Conservation (phyloP, 1,284 basidiomycete species). For the Meripilus lineatus region DNA sequence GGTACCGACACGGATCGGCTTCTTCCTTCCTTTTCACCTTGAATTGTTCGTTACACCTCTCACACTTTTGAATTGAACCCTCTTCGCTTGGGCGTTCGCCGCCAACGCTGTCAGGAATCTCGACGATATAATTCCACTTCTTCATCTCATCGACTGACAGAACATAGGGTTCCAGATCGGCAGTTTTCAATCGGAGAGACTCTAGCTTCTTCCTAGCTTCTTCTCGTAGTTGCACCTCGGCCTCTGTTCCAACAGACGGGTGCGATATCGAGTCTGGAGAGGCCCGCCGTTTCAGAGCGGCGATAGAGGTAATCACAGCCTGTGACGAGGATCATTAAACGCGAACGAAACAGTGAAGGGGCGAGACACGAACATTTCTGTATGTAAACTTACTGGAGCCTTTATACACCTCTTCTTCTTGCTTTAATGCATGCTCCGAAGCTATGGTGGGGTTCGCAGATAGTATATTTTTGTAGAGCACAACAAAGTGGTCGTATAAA, state of each 20-base stretch:
- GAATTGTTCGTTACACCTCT: slow-evolving; percentile 71
- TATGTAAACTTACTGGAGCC: slow-evolving; percentile 73
- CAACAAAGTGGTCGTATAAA: slow-evolving; percentile 62
- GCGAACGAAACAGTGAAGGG: slow-evolving; percentile 7
- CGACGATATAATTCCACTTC: slow-evolving; percentile 68
- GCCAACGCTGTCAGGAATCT: slow-evolving; percentile 60
- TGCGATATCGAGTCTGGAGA: slow-evolving; percentile 59
- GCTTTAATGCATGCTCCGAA: slow-evolving; percentile 68
- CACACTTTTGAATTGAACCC: slow-evolving; percentile 68
- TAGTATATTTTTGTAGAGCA: slow-evolving; percentile 56
- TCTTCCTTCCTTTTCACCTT: slow-evolving; percentile 56
- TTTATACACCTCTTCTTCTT: slow-evolving; percentile 73
- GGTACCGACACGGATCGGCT: slow-evolving; percentile 68
- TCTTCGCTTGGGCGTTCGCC: slow-evolving; percentile 61
- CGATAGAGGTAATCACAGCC: slow-evolving; percentile 72
- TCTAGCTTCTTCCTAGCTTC: slow-evolving; percentile 57
- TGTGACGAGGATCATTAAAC: slow-evolving; percentile 25
- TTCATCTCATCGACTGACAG: slow-evolving; percentile 55
- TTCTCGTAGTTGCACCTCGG: slow-evolving; percentile 51
- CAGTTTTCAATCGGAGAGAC: slow-evolving; percentile 50
- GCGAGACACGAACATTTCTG: slow-evolving; percentile 54
- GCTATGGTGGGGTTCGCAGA: slow-evolving; percentile 53
- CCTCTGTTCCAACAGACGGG: slow-evolving; percentile 79
- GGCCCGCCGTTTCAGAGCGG: slow-evolving; percentile 66
- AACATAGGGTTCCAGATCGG: slow-evolving; percentile 53